Base-by-base conservation (phyloP, 176 grass and related monocot species). In the Metroxylon sagu region DNA sequence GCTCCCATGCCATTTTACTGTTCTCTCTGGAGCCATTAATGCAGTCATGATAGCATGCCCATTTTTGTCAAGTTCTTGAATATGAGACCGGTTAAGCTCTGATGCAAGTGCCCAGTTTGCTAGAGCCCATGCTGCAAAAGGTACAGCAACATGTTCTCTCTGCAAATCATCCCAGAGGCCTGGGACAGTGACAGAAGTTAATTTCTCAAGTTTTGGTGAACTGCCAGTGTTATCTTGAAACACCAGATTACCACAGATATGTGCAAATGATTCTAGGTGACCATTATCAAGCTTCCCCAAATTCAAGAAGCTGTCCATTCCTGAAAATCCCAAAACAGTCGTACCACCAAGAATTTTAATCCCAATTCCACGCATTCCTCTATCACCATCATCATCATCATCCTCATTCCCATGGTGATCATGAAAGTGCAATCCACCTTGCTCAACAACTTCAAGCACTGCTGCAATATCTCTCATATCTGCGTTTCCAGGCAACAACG, bases 121-220 rank as follows among this genome's bases (percentile, higher is more conserved):
- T 73, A 97, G 65, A 67, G 92, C 92, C 92, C 92, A 97, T 48
- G 92, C 80, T 54, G 92, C 92, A 90, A 97, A 97, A 72, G 92
- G 92, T 64, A 97, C 87, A 57, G 92, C 92, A 25, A 97, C 92
- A 77, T 97, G 84, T 69, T 97, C 92, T 68, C 92, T 85, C 71
- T 97, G 87, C 71, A 97, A 68, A 71, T 97, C 92, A 72, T 97
- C 92, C 92, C 92, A 97, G 26, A 97, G 79, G 26, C 92, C 92
- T 51, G 92, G 92, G 8, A 80, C 70, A 54, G 76, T 69, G 74
- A 73, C 50, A 57, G 72, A 67, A 80, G 61, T 75, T 56, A 73
- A 49, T 60, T 64, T 85, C 29, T 79, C 71, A 48, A 66, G 23
- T 51, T 73, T 58, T 48, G 54, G 50, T 57, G 75, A 57, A 65